Percentiles rank a stretch among this genome's conserved stretches.
These are phyloP conservation scores for Combretum micranthum DNA, from an alignment of 345 rosid species.

Conservation along the genomic window DNA sequence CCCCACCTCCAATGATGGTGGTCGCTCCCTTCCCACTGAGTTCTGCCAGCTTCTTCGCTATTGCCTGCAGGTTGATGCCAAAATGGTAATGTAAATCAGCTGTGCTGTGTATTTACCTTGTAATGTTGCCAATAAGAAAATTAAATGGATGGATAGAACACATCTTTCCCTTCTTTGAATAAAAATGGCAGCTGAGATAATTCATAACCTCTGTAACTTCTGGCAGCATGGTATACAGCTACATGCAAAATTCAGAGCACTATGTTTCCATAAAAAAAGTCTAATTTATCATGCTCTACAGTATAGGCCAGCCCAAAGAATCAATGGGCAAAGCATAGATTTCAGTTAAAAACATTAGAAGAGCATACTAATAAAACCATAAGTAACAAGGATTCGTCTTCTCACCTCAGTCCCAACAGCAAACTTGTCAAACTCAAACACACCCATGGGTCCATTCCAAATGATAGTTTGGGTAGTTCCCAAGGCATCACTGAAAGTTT, in stretches of 20 bases:
- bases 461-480: conserved; percentile 81
- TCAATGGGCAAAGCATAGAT: not conserved
- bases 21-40: conserved; percentile 77
- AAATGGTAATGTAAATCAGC: not conserved
- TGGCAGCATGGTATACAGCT: no score
- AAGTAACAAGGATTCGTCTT: conserved; percentile 5
- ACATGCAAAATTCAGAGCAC: no score
- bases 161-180: no score
- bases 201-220: no score
- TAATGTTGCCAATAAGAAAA: not conserved
- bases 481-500: conserved; percentile 66
- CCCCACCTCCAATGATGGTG: conserved; percentile 93
- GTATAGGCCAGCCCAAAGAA: not conserved
- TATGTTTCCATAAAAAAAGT: no score
- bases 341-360: not conserved
- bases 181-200: no score
- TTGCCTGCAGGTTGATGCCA: conserved; percentile 33
- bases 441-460: conserved; percentile 99
- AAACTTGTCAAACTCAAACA: conserved; percentile 83
- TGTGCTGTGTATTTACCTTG: not conserved
- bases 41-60: conserved; percentile 92
- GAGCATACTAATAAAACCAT: conserved; percentile 1
- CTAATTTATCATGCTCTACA: no score
- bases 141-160: no score
- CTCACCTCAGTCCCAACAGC: conserved; percentile 80